phyloP scores from a whole-genome alignment of 257 asterid species.

The Thymus quinquecostatus region DNA sequence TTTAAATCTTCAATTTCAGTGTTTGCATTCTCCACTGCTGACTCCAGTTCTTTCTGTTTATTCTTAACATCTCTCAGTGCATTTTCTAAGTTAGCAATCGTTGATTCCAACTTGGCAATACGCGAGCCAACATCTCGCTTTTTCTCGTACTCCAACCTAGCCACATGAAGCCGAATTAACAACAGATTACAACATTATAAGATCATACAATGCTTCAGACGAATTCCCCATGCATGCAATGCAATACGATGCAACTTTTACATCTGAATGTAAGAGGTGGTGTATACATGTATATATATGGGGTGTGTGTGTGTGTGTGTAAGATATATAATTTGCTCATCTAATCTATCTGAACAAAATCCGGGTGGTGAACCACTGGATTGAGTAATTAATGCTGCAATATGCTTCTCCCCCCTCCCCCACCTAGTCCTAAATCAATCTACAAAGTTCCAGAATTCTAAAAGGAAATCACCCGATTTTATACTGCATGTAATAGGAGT shows the following conservation, averaged over 20 bases:
- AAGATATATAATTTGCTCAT: slow-evolving; percentile 5
- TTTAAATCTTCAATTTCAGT: slow-evolving; percentile 64
- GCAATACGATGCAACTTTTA: too few species aligned
- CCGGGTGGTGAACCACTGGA: too few species aligned
- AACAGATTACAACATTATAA: slow-evolving; percentile 19
- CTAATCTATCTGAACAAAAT: neutral
- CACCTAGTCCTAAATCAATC: neutral
- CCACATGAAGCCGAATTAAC: slow-evolving; percentile 36
- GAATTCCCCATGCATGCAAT: slow-evolving; percentile 16
- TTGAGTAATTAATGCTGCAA: neutral
- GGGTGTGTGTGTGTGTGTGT: neutral
- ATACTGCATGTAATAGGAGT: slow-evolving; percentile 11
- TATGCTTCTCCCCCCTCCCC: neutral
- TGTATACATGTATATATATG: too few species aligned
- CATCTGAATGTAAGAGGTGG: too few species aligned
- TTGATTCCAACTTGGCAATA: slow-evolving; percentile 78
- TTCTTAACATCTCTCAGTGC: slow-evolving; percentile 61
- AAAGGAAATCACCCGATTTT: neutral
- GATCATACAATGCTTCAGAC: slow-evolving; percentile 15
- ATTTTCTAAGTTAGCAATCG: slow-evolving; percentile 54
- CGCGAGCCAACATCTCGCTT: slow-evolving; percentile 86
- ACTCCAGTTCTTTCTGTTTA: slow-evolving; percentile 65
- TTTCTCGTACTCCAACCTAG: slow-evolving; percentile 93
- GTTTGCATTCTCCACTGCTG: slow-evolving; percentile 60
- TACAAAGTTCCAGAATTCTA: neutral